These are phyloP conservation scores for Alternaria postmessia DNA, from an alignment of 2,329 filamentous ascomycete genomes.

Conservation along the genomic window DNA sequence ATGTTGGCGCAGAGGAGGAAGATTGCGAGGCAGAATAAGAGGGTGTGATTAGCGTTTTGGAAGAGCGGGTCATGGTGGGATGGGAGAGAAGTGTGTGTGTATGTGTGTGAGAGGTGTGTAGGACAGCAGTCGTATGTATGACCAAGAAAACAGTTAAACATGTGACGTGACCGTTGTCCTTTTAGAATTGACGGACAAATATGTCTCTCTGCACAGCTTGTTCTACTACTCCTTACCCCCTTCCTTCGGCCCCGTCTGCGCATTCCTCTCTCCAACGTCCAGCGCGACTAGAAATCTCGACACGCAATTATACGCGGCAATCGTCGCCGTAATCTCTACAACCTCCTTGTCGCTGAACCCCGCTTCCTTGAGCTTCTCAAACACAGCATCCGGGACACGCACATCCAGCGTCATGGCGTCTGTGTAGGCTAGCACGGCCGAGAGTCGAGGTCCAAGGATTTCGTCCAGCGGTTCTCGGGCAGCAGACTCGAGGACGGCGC, in stretches of 20 bases:
- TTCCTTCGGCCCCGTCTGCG: slow-evolving; percentile 28
- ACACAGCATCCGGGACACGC: slow-evolving; percentile 72
- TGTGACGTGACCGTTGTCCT: too few relatives aligned
- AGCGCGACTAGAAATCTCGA: slow-evolving; percentile 83
- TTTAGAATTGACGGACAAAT: too few relatives aligned
- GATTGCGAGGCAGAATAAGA: slow-evolving; percentile 53
- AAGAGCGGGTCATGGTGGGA: not conserved
- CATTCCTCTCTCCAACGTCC: slow-evolving; percentile 65
- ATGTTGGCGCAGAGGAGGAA: slow-evolving; percentile 93
- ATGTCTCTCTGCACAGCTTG: not conserved
- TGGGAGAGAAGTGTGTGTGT: not conserved
- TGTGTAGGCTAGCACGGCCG: slow-evolving; percentile 74
- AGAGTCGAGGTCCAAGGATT: slow-evolving; percentile 66
- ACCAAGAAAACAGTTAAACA: not conserved
- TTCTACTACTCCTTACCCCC: slow-evolving; percentile 18
- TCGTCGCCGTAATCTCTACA: slow-evolving; percentile 81
- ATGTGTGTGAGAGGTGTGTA: fast-evolving
- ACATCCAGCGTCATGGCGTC: slow-evolving; percentile 86
- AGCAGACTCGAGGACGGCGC: slow-evolving; percentile 35
- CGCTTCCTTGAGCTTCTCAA: slow-evolving; percentile 66
- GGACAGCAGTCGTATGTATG: not conserved
- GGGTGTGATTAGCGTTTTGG: not conserved
- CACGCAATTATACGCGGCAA: slow-evolving; percentile 85
- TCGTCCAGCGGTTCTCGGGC: slow-evolving; percentile 17
- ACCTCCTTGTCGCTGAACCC: slow-evolving; percentile 74